Evolutionary conservation across 2,329 filamentous ascomycete genomes (phyloP).

Genomic region (Rutstroemia sydowiana): DNA sequence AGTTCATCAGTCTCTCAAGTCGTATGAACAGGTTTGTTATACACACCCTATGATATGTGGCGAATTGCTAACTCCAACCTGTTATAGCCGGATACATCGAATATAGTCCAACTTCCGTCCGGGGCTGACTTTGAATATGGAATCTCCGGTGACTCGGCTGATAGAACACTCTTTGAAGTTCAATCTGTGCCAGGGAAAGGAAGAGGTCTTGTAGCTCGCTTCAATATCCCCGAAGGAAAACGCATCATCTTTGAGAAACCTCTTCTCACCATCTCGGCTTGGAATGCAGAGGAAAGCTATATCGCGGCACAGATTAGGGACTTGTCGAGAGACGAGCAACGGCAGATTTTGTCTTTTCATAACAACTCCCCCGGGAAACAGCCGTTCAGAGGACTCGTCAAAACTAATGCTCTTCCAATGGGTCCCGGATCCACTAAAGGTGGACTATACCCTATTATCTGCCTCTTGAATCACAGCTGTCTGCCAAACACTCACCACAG

Average conservation of each 20-base stretch:
- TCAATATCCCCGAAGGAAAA: slow-evolving; percentile 32
- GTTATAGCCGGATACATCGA: slow-evolving; percentile 4
- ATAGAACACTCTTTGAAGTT: slow-evolving; percentile 6
- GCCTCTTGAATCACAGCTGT: slow-evolving; percentile 18
- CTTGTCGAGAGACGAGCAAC: slow-evolving; percentile 9
- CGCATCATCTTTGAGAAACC: slow-evolving; percentile 35
- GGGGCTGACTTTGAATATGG: slow-evolving; percentile 4
- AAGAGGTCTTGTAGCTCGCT: slow-evolving; percentile 33
- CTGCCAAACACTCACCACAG: slow-evolving; percentile 18
- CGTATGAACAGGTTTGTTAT: slow-evolving; percentile 23
- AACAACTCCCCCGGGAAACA: slow-evolving; percentile 18
- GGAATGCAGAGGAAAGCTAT: slow-evolving; percentile 1
- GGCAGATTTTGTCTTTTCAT: slow-evolving; percentile 17
- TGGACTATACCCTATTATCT: slow-evolving; percentile 16
- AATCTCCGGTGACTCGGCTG: not conserved
- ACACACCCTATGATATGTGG: not conserved
- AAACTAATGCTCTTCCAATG: slow-evolving; percentile 14
- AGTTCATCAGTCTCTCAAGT: slow-evolving; percentile 20
- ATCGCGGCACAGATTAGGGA: slow-evolving; percentile 11
- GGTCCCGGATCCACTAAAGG: slow-evolving; percentile 6
- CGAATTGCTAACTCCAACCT: not conserved
- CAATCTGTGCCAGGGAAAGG: slow-evolving; percentile 31
- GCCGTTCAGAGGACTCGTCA: slow-evolving; percentile 13
- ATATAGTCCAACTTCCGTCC: slow-evolving; percentile 1
- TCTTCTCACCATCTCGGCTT: slow-evolving; percentile 27